Conservation (phyloP, 768 basidiomycete species). For the Lactifluus piperatus region DNA sequence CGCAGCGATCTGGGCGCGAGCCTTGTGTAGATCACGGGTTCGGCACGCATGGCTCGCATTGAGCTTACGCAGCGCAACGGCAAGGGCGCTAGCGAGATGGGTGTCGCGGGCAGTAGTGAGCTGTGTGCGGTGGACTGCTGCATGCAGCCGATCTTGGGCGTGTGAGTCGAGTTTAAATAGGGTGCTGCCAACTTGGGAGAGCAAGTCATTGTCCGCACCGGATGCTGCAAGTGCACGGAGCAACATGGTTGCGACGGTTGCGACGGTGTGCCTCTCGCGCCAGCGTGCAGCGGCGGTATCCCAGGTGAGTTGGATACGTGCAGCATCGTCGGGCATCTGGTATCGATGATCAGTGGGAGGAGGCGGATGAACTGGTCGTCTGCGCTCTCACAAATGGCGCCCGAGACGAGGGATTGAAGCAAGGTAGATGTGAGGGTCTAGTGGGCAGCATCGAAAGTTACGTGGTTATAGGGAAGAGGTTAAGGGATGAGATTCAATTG, state of each 20-base stretch:
- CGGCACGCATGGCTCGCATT: conserved; percentile 66
- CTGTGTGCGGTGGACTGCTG: conserved; percentile 57
- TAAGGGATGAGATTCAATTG: conserved; percentile 11
- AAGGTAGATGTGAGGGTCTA: conserved; percentile 20
- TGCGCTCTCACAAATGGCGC: conserved; percentile 20
- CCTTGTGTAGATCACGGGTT: conserved; percentile 44
- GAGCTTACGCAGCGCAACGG: conserved; percentile 70
- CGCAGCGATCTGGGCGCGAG: conserved; percentile 39
- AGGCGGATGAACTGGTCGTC: conserved; percentile 20
- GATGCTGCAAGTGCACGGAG: conserved; percentile 14
- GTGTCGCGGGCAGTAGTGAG: conserved; percentile 49
- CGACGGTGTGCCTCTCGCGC: conserved; percentile 19
- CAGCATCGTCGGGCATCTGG: conserved; percentile 1
- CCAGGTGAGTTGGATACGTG: conserved; percentile 3
- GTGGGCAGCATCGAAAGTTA: conserved; percentile 20
- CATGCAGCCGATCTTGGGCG: conserved; percentile 42
- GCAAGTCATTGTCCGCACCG: conserved; percentile 15
- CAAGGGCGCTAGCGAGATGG: conserved; percentile 70
- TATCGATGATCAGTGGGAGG: conserved; percentile 12
- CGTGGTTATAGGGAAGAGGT: conserved; percentile 16
- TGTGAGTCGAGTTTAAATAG: conserved; percentile 10
- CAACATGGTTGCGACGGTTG: conserved; percentile 18
- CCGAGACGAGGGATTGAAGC: conserved; percentile 19
- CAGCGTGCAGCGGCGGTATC: conserved; percentile 12
- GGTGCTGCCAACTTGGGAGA: conserved; percentile 13